These are phyloP conservation scores for Ilyonectria mors-panacis DNA, from an alignment of 2,329 filamentous ascomycete genomes.

Conservation along the genomic window DNA sequence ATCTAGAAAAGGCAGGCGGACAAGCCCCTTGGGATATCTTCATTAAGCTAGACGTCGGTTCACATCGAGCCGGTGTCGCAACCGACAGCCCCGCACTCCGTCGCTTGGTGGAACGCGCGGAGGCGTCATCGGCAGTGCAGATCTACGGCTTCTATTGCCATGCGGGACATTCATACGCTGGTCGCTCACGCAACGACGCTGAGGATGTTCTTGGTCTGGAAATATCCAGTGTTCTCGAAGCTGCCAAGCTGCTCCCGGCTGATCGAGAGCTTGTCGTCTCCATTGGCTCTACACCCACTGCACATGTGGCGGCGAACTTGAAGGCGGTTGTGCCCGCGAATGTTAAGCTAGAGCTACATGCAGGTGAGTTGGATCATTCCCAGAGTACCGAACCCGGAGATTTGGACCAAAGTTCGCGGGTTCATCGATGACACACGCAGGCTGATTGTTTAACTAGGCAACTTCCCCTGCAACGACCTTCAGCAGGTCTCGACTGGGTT, in stretches of 20 bases:
- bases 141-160: conserved; percentile 58
- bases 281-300: conserved; percentile 55
- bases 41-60: conserved; percentile 57
- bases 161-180: conserved; percentile 55
- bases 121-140: conserved; percentile 47
- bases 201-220: conserved; percentile 50
- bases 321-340: conserved; percentile 49
- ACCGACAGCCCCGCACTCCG: conserved; percentile 45
- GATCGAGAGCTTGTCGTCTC: conserved; percentile 50
- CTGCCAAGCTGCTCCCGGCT: conserved; percentile 48
- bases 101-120: conserved; percentile 46
- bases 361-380: conserved; percentile 39
- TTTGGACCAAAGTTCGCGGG: too few relatives aligned
- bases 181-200: conserved; percentile 50
- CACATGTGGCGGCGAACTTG: conserved; percentile 53
- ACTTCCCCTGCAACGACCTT: conserved; percentile 57
- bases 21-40: conserved; percentile 52
- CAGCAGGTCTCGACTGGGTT: conserved; percentile 56
- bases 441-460: conserved; percentile 38
- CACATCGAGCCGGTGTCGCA: conserved; percentile 52
- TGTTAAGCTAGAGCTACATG: conserved; percentile 55
- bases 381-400: too few relatives aligned
- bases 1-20: conserved; percentile 45
- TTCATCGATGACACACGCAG: too few relatives aligned
- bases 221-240: conserved; percentile 49